phyloP scores from a whole-genome alignment of 2,329 filamentous ascomycete species.

The Pleomassaria siparia region DNA sequence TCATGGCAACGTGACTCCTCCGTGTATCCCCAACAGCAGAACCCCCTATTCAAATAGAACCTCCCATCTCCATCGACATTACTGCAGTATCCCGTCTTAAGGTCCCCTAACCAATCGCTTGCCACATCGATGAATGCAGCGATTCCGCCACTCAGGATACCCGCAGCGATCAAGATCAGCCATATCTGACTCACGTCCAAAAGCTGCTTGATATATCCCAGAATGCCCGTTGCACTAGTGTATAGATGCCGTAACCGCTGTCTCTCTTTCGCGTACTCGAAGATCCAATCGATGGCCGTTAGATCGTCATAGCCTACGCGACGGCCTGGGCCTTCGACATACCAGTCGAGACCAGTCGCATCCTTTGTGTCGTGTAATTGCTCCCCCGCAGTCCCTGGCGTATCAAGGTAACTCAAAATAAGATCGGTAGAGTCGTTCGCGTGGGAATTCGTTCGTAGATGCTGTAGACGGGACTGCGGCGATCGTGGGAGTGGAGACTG shows the following conservation, averaged over 20 bases:
- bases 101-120: conserved; percentile 88
- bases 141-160: conserved; percentile 77
- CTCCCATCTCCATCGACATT: conserved; percentile 74
- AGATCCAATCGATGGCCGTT: conserved; percentile 99
- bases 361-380: conserved; percentile 49
- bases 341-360: conserved; percentile 68
- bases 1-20: conserved; percentile 78
- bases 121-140: conserved; percentile 88
- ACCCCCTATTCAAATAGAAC: conserved; percentile 88
- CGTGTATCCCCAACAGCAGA: conserved; percentile 87
- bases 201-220: conserved; percentile 72
- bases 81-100: conserved; percentile 87
- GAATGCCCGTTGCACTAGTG: conserved; percentile 66
- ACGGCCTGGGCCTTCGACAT: conserved; percentile 82
- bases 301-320: conserved; percentile 94
- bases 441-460: conserved; percentile 19
- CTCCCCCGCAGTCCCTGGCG: conserved; percentile 38
- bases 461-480: conserved; percentile 26
- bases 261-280: conserved; percentile 95
- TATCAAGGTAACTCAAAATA: conserved; percentile 47
- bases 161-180: conserved; percentile 83
- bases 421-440: conserved; percentile 39
- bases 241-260: conserved; percentile 79
- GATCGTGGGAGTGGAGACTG: conserved; percentile 31
- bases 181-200: conserved; percentile 89